These are phyloP conservation scores for Prillingera fragicola DNA, from an alignment of 1,284 basidiomycete genomes.

Conservation along the genomic window DNA sequence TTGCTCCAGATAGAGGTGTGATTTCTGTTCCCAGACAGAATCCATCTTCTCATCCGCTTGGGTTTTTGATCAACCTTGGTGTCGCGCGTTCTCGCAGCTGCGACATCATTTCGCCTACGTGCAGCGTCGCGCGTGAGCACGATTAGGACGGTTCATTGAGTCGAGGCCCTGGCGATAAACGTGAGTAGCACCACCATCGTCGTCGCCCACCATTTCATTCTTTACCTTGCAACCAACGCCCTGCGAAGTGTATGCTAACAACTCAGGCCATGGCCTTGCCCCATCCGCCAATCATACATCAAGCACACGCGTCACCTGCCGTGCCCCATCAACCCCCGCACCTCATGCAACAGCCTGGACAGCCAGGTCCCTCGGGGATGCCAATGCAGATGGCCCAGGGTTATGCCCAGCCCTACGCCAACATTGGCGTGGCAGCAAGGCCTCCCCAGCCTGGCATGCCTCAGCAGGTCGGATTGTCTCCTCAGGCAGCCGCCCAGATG, in stretches of 20 bases:
- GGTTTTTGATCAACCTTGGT: not conserved
- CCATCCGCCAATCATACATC: slow-evolving; percentile 33
- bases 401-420: slow-evolving; percentile 18
- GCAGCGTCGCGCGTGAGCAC: slow-evolving; percentile 5
- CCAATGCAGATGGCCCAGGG: slow-evolving; percentile 19
- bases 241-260: not conserved
- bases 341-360: slow-evolving; percentile 27
- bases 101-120: not conserved
- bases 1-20: too few species aligned
- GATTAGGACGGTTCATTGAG: slow-evolving; percentile 15
- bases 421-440: slow-evolving; percentile 12
- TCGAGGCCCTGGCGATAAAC: slow-evolving; percentile 22
- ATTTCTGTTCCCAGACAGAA: too few species aligned
- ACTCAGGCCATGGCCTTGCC: slow-evolving; percentile 43
- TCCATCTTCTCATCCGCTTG: too few species aligned
- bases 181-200: slow-evolving; percentile 11
- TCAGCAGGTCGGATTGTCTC: slow-evolving; percentile 10
- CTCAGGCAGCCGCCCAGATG: slow-evolving; percentile 8
- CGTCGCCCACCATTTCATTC: not conserved
- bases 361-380: slow-evolving; percentile 27
- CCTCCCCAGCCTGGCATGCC: slow-evolving; percentile 15
- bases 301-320: slow-evolving; percentile 22
- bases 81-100: not conserved
- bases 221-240: too few species aligned
- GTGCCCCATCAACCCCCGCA: slow-evolving; percentile 23